Evolutionary conservation across 2,329 filamentous ascomycete species (phyloP).

Genomic region (Amylocarpus encephaloides): DNA sequence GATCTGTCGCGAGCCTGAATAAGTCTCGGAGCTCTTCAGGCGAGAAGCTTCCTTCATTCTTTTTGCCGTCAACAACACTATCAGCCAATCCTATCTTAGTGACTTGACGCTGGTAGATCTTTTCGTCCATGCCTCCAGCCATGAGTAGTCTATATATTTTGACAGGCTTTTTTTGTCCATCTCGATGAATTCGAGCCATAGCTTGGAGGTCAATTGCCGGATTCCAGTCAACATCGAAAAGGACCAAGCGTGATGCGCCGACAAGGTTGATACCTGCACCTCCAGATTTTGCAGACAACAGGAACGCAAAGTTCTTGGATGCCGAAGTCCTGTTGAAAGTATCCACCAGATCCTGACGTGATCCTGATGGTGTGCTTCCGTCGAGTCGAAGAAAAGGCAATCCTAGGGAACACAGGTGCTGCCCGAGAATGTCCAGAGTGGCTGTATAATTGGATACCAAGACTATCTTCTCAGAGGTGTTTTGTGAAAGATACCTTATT

Average conservation of each 20-base stretch:
- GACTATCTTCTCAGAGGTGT: conserved; percentile 63
- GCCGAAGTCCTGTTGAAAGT: conserved; percentile 58
- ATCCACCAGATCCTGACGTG: conserved; percentile 63
- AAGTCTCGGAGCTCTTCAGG: conserved; percentile 60
- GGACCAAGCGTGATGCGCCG: conserved; percentile 61
- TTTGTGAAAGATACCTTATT: conserved; percentile 52
- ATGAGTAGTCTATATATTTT: conserved; percentile 65
- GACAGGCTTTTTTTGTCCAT: conserved; percentile 62
- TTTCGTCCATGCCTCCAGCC: conserved; percentile 65
- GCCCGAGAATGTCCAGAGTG: conserved; percentile 60
- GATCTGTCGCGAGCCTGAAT: conserved; percentile 56
- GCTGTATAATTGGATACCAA: conserved; percentile 72
- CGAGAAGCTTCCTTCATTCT: conserved; percentile 54
- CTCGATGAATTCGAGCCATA: conserved; percentile 68
- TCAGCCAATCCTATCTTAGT: conserved; percentile 66
- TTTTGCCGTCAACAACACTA: conserved; percentile 63
- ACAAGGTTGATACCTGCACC: conserved; percentile 65
- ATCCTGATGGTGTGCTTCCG: conserved; percentile 55
- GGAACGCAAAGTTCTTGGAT: conserved; percentile 57
- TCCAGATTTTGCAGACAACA: conserved; percentile 67
- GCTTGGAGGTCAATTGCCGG: conserved; percentile 67
- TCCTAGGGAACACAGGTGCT: conserved; percentile 52
- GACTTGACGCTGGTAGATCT: conserved; percentile 67
- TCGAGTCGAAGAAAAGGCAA: conserved; percentile 63
- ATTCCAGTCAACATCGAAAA: conserved; percentile 74